Conservation (phyloP, 1,284 basidiomycete species). For the Naganishia sp. region DNA sequence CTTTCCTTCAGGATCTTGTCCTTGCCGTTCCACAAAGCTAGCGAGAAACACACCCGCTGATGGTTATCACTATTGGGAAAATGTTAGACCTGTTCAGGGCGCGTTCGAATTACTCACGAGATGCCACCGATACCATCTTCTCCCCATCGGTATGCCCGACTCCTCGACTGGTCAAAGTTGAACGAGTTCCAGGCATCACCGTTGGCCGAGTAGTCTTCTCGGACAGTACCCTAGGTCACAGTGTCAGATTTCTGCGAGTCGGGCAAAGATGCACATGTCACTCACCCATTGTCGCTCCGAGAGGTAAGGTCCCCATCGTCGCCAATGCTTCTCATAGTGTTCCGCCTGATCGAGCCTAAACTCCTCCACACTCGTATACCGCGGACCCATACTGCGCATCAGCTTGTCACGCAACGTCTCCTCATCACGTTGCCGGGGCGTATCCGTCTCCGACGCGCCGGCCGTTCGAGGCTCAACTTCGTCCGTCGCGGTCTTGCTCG, state of each 20-base stretch:
- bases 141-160: conserved; percentile 95
- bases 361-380: conserved; percentile 53
- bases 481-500: conserved; percentile 7
- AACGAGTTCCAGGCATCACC: conserved; percentile 98
- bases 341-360: conserved; percentile 65
- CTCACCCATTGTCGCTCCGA: conserved; percentile 95
- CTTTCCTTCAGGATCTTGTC: conserved; percentile 96
- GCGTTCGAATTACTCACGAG: conserved; percentile 56
- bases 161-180: conserved; percentile 91
- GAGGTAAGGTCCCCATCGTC: conserved; percentile 96
- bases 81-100: background rate
- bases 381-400: conserved; percentile 43
- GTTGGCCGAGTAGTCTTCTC: conserved; percentile 94
- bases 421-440: conserved; percentile 29
- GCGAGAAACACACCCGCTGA: conserved; percentile 82
- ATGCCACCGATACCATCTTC: conserved; percentile 96
- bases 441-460: conserved; percentile 24
- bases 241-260: background rate
- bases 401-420: conserved; percentile 51
- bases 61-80: conserved; percentile 70
- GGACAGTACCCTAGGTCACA: conserved; percentile 76
- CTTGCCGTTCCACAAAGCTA: conserved; percentile 92
- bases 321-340: conserved; percentile 79
- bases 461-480: conserved; percentile 19
- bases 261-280: conserved; percentile 34